Evolutionary conservation across 257 asterid genomes (phyloP), one percentile per base, ranked within the genome.

Genomic region (Nicotiana undulata): DNA sequence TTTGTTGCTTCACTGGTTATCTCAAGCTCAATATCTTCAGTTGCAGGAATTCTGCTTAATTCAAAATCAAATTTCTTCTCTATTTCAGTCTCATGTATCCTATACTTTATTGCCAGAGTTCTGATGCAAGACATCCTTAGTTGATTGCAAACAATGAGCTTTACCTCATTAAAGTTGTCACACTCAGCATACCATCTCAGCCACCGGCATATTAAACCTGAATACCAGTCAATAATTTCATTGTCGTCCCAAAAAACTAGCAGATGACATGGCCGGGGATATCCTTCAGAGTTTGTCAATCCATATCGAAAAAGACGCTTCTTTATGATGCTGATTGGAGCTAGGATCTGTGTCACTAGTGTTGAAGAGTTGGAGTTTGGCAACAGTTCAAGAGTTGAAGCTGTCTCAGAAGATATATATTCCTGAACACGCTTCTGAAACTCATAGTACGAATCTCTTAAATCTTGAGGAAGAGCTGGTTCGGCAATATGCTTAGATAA

Each of bases 381-480:
- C 66, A 93, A 64, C 82, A 95, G 97, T 64, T 97, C 92, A 59
- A 90, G 90, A 12, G 90, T 92, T 10, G 97, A 85, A 81, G 96
- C 85, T 56, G 95, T 92, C 88, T 95, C 98, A 0, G 91, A 89
- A 81, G 90, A 81, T 75, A 93, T 53, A 34, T 95, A 93, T 56
- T 90, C 90, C 84, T 87, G 85, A 60, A 90, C 95, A 32, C 81
- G 85, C 85, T 86, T 90, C 77, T 90, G 97, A 85, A 95, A 95
- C 83, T 93, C 90, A 51, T 87, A 79, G 82, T 82, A 90, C 32
- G 98, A 90, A 82, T 93, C 94, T 40, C 63, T 85, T 77, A 95
- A 89, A 81, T 92, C 97, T 82, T 80, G 88, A 1, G 99, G 99
- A 76, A 95, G 95, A 63, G 97, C 88, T 34, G 96, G 98, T 86